Evolutionary conservation across 2,329 filamentous ascomycete species (phyloP).

Genomic region (Ustilaginoidea virens): DNA sequence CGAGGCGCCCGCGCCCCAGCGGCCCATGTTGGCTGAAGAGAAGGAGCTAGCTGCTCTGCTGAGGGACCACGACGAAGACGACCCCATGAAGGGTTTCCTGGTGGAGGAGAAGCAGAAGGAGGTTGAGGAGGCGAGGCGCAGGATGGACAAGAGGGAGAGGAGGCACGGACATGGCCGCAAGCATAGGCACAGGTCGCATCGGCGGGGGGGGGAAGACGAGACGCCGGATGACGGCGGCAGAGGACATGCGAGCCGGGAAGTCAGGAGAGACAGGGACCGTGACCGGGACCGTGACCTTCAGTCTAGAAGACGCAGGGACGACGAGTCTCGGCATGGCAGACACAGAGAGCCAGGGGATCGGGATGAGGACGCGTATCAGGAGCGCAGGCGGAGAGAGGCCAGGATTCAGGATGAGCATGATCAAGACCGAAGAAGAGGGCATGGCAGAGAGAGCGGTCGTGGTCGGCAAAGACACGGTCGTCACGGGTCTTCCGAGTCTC

Average conservation of each 20-base stretch:
- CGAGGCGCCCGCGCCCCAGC: constrained; percentile 28
- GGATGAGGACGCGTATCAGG: constrained; percentile 7
- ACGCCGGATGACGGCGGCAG: constrained; percentile 14
- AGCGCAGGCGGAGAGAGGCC: constrained; percentile 11
- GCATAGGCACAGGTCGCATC: constrained; percentile 8
- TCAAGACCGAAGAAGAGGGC: constrained; percentile 1
- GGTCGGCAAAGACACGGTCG: constrained; percentile 14
- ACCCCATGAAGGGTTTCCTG: constrained; percentile 90
- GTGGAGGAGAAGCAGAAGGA: constrained; percentile 87
- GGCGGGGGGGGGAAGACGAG: constrained; percentile 17
- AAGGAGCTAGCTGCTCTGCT: constrained; percentile 61
- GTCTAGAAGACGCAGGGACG: constrained; percentile 13
- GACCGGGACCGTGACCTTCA: constrained; percentile 10
- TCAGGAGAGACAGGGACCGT: constrained; percentile 9
- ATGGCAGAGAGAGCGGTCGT: constrained; percentile 8
- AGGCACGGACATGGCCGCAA: constrained; percentile 32
- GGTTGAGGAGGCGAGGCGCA: constrained; percentile 49
- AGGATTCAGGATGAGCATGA: constrained; percentile 10
- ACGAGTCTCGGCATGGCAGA: neutral
- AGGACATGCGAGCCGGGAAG: constrained; percentile 8
- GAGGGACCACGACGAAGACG: constrained; percentile 76
- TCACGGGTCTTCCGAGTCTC: constrained; percentile 14
- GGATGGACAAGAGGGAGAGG: constrained; percentile 20
- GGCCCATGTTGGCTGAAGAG: constrained; percentile 67
- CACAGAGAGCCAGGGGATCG: neutral